Base-by-base conservation (phyloP, 768 basidiomycete species). In the Phanerodontia chrysosporium region DNA sequence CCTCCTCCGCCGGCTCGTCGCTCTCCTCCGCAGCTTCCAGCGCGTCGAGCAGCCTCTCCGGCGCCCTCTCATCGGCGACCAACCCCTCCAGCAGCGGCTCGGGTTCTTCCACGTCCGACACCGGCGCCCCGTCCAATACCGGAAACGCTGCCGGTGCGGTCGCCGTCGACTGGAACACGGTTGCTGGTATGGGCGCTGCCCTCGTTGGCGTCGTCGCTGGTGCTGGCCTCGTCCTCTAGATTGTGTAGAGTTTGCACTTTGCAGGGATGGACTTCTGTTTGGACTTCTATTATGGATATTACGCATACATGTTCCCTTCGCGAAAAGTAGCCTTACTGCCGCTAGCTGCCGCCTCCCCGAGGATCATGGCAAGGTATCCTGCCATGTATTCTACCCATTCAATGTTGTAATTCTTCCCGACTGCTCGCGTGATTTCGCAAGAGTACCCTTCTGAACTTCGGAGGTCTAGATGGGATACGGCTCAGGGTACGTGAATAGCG, bases 161-260 rank as follows among this genome's bases (percentile, higher is more conserved):
- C 49, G 36, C 25, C 14, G 18, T 58, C 28, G 54, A 45, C 57
- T 42, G 22, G 21, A 14, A 51, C 29, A 36, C 51, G 21, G 2
- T 62, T 30, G 30, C 45, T 8, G 61, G 61, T 24, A 5, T 55
- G n/a, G 61, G 51, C 16, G 52, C 55, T 13, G 61, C 61, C 1
- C 14, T 58, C 42, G 61, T 51, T 44, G 57, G 51, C 32, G 61
- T 45, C 29, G 24, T 58, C 36, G 61, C 57, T 22, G 61, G 61
- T 25, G 61, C 52, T 14, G 56, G 35, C 29, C 36, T 62, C 18
- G 51, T 58, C 14, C 45, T 58, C 13, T 62, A 54, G 27, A 35
- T 9, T 3, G 3, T 7, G 44, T 35, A 13, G 7, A 7, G 32
- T 35, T 6, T 13, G 32, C 7, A 6, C 7, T 13, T 35, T 13